Base-by-base conservation (phyloP, 371 early-diverging fungal genomes). In the Syncephalastrum monosporum region DNA sequence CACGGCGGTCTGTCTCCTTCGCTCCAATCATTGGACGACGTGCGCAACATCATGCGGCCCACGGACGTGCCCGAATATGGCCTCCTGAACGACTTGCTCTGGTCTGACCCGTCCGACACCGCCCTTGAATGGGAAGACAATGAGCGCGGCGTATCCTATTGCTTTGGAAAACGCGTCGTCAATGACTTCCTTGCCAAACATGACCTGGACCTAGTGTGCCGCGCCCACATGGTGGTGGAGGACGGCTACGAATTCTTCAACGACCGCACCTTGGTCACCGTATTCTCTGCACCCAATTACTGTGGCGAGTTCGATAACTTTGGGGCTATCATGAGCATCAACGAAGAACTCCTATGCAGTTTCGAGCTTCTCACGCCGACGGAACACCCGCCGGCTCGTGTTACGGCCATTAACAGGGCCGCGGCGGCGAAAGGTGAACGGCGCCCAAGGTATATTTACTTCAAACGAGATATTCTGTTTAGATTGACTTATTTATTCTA, bases 221-320 rank as follows among this genome's bases (percentile, higher is more conserved):
- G 99, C 50, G 99, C 99, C 1, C 99, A 99, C 60, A 95, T 96
- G 91, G 97, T 98, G 12, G 95, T 95, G 25, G 93, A 95, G 69
- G 95, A 96, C 65, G 98, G 98, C 12, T 95, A 94, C 71, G 94
- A 97, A 69, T 98, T 96, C 66, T 93, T 92, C 78, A 88, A 92
- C 43, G 90, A 94, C 71, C 84, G 97, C 50, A 89, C 97, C 67
- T 72, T 98, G 48, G 94, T 95, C 3, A 98, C 97, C 2, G 67
- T 98, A 45, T 98, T 97, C 67, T 92, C 92, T 38, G 97, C 96
- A 7, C 97, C 98, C 50, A 96, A 97, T 71, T 97, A 96, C 69
- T 96, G 96, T 72, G 95, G 95, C 49, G 94, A 93, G 79, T 96
- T 94, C 66, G 95, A 93, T 63, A 97, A 96, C 72, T 91, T 95